Base-by-base conservation (phyloP, 116 monocot genomes). In the Papilionanthe hybrid region DNA sequence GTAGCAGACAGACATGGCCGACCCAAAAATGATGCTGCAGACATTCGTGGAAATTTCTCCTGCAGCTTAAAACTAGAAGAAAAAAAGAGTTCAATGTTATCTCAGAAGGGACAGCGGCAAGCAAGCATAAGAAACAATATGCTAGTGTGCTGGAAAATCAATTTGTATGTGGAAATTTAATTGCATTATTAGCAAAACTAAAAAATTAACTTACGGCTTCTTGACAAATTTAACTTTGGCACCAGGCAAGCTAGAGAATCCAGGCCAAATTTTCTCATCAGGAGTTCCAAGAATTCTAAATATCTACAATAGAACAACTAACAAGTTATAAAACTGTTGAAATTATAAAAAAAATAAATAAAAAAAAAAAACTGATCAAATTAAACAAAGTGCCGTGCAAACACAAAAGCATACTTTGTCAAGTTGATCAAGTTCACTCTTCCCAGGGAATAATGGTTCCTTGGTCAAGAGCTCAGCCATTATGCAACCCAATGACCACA, bases 401-500 rank as follows among this genome's bases (percentile, higher is more conserved):
- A 42, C 56, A 45, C 42, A 50, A 23, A 22, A 60, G 60, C 60
- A 23, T 85, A 88, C 89, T 84, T 90, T 90, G 75, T 90, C 84
- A 53, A 92, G 84, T 68, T 90, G 92, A 80, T 92, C 92, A 63
- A 88, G 48, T 80, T 93, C 92, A 7, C 72, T 86, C 76, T 88
- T 87, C 55, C 92, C 92, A 60, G 72, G 82, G 50, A 90, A 93
- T 41, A 93, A 65, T 74, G 90, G 90, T 57, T 90, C 86, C 72
- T 88, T 93, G 3, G 90, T 81, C 63, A 93, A 78, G 60, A 93
- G 81, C 71, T 93, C 92, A 78, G 92, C 92, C 90, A 93, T 90
- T 81, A 93, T 93, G 72, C 90, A 93, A 8, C 92, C 92, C 27
- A 90, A 71, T 0, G 92, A 93, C 92, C 92, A 93, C 90, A 93